Evolutionary conservation across 2,329 filamentous ascomycete genomes (phyloP).

Genomic region (Microsporum canis): DNA sequence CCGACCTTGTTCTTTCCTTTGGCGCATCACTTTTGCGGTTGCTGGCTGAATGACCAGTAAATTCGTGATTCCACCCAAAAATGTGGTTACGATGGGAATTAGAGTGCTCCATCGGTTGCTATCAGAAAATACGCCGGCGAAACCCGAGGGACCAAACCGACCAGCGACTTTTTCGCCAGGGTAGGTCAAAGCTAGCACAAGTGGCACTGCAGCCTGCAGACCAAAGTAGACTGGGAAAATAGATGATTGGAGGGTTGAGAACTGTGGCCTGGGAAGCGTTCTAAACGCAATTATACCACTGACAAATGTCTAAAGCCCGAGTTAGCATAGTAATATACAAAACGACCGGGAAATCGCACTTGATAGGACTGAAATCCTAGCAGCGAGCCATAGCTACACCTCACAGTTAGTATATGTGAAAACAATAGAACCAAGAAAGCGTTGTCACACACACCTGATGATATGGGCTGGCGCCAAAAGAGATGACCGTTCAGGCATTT

Average conservation of each 20-base stretch:
- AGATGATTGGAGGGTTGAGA: conserved; percentile 65
- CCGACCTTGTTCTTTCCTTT: conserved; percentile 68
- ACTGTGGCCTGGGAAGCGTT: conserved; percentile 65
- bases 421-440: neutral
- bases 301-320: conserved; percentile 54
- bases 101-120: conserved; percentile 54
- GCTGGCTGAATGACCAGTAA: conserved; percentile 59
- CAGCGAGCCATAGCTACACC: conserved; percentile 66
- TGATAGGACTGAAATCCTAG: conserved; percentile 82
- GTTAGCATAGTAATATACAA: neutral
- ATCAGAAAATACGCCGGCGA: conserved; percentile 48
- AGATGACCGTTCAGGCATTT: conserved; percentile 7
- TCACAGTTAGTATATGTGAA: neutral
- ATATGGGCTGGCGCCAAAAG: conserved; percentile 15
- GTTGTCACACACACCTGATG: conserved; percentile 11
- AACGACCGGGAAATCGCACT: conserved; percentile 34
- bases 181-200: conserved; percentile 66
- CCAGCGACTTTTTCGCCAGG: conserved; percentile 45
- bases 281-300: conserved; percentile 63
- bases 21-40: conserved; percentile 61
- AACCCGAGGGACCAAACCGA: conserved; percentile 30
- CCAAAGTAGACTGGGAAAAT: conserved; percentile 77
- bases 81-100: conserved; percentile 57
- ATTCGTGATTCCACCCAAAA: conserved; percentile 61
- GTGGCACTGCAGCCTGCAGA: conserved; percentile 64